Conservation (phyloP, 140 eudicot species). For the Senecio squalidus region DNA sequence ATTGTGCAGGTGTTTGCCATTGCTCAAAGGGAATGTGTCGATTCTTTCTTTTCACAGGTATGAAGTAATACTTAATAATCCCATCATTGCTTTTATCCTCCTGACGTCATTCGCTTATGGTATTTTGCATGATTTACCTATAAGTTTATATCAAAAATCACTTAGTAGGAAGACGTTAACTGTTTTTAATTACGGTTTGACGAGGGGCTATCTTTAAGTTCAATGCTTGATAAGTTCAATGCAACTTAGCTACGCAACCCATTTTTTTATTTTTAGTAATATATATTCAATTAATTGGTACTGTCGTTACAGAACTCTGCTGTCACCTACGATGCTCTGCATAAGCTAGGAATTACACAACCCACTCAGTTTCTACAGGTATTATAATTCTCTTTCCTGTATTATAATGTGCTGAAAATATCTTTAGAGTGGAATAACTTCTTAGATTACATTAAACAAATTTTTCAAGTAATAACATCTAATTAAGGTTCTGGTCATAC, state of each 20-base stretch:
- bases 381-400: conserved; percentile 14
- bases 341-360: conserved; percentile 86
- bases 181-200: neutral
- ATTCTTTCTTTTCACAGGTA: conserved; percentile 94
- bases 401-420: conserved; percentile 1
- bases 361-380: conserved; percentile 96
- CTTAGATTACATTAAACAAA: neutral
- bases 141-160: no score
- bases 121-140: no score
- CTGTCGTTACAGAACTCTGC: conserved; percentile 68
- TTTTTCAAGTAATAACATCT: conserved; percentile 13
- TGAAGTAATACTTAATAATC: conserved; percentile 4
- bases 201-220: neutral
- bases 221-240: conserved; percentile 4
- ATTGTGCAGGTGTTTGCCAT: conserved; percentile 79
- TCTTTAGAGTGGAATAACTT: neutral
- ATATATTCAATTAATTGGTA: neutral
- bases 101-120: no score
- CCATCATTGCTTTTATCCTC: neutral
- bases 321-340: conserved; percentile 80
- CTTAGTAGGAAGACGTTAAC: neutral
- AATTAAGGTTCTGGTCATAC: conserved; percentile 29
- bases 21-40: conserved; percentile 95
- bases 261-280: conserved; percentile 7
- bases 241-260: no score